Evolutionary conservation across 805 yeast genomes (phyloP), one percentile per base, ranked within the genome.

Genomic region (Starmerella apis): DNA sequence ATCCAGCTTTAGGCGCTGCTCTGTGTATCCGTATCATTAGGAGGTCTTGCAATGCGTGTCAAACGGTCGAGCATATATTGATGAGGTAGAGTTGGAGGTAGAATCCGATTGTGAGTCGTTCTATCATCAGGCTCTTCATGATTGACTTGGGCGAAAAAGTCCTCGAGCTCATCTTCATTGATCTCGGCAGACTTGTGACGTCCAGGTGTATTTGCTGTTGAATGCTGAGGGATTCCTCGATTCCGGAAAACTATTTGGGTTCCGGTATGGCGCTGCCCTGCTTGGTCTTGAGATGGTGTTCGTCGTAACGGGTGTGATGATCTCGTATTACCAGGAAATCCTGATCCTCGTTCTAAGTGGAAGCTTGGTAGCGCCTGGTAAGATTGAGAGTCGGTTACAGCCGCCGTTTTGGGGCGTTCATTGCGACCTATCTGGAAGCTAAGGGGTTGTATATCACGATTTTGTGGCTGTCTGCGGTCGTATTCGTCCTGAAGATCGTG

Each of bases 331-430:
- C 11, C 35, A 6, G 39, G 39, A n/a, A 36, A 16, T 11, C n/a
- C 19, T 4, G 33, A 18, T 23, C 32, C 44, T 14, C 33, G 42
- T 20, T 37, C 42, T 8, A 37, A 19, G 7, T 37, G 42, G 11
- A 37, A 37, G 42, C 42, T 37, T n/a, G 30, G 30, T 24, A 30
- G 30, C 6, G 42, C 30, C 14, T 36, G n/a, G n/a, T n/a, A n/a
- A n/a, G n/a, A n/a, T n/a, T n/a, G n/a, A n/a, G n/a, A n/a, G n/a
- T n/a, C n/a, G n/a, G n/a, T n/a, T n/a, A n/a, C n/a, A n/a, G n/a
- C n/a, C n/a, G n/a, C n/a, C n/a, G n/a, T n/a, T n/a, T n/a, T n/a
- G n/a, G n/a, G n/a, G n/a, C 25, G 37, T 10, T 36, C 42, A 11
- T 3, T 7, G 30, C 42, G 42, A 30, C 42, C 42, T 3, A 37